phyloP scores from a whole-genome alignment of 257 asterid genomes.

The Schizonepeta tenuifolia region DNA sequence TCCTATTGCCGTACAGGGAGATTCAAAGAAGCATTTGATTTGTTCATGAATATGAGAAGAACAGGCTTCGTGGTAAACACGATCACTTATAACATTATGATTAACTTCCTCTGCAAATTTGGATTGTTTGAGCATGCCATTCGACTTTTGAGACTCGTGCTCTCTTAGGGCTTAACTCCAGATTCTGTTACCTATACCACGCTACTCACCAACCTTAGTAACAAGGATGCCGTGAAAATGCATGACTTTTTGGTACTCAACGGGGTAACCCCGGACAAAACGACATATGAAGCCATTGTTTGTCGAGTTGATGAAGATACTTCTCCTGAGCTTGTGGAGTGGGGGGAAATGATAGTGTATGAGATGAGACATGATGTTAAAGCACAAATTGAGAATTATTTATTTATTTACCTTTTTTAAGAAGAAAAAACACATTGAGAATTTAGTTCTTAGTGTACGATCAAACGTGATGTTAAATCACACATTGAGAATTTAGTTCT shows the following conservation, averaged over 20 bases:
- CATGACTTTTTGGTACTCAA: slow-evolving; percentile 60
- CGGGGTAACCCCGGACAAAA: slow-evolving; percentile 52
- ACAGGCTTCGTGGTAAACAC: slow-evolving; percentile 48
- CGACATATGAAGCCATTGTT: slow-evolving; percentile 52
- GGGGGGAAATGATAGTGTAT: not conserved
- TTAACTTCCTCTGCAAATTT: slow-evolving; percentile 55
- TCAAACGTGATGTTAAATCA: no score
- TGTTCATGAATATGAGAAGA: slow-evolving; percentile 58
- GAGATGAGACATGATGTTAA: slow-evolving; percentile 19
- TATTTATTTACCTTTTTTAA: no score
- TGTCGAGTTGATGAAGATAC: slow-evolving; percentile 40
- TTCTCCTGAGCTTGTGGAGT: slow-evolving; percentile 2
- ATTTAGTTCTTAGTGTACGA: no score
- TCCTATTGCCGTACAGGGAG: slow-evolving; percentile 56
- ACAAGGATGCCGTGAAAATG: slow-evolving; percentile 52
- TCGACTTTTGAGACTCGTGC: slow-evolving; percentile 52
- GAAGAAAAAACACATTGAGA: not conserved
- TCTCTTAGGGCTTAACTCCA: slow-evolving; percentile 48
- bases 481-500: no score
- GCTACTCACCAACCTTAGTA: slow-evolving; percentile 48
- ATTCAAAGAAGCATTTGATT: slow-evolving; percentile 47
- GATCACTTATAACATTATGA: slow-evolving; percentile 62
- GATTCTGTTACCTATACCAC: slow-evolving; percentile 64
- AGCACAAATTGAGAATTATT: not conserved
- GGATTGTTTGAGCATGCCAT: slow-evolving; percentile 64